phyloP scores from a whole-genome alignment of 176 grass and related monocot species.

The Miscanthus lutarioriparius region DNA sequence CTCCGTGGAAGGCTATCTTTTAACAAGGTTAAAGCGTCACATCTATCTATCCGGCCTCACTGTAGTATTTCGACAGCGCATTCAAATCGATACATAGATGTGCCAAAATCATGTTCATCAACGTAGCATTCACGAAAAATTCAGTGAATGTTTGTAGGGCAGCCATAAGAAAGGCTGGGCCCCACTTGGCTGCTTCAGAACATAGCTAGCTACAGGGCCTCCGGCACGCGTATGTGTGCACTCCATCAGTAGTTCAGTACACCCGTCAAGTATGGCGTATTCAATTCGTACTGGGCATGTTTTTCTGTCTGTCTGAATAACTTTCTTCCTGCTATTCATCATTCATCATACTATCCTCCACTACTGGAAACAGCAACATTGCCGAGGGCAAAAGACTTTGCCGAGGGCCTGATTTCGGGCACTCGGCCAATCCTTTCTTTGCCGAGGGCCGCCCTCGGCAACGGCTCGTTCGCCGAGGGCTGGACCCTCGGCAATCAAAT shows the following conservation, averaged over 20 bases:
- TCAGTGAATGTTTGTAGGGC: constrained; percentile 51
- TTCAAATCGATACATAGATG: constrained; percentile 50
- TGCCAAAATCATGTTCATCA: constrained; percentile 57
- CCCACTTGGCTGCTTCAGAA: constrained; percentile 30
- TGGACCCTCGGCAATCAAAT: too few relatives aligned
- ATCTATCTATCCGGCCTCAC: background rate
- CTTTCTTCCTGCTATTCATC: background rate
- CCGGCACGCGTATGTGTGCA: background rate
- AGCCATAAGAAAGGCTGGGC: constrained; percentile 28
- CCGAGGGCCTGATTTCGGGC: too few relatives aligned
- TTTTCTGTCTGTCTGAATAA: background rate
- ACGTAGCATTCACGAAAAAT: constrained; percentile 47
- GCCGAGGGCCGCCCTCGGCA: too few relatives aligned
- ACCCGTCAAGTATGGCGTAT: background rate
- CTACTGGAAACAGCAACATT: too few relatives aligned
- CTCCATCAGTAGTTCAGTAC: background rate
- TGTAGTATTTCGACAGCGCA: constrained; percentile 44
- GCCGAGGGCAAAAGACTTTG: too few relatives aligned
- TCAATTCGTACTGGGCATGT: background rate
- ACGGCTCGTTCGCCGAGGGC: too few relatives aligned
- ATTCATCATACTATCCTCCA: background rate
- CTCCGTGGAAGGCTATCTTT: too few relatives aligned
- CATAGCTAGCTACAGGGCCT: constrained; percentile 1
- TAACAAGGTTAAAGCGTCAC: background rate
- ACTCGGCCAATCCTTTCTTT: too few relatives aligned